Percentiles rank a stretch among this genome's conserved stretches.
Conservation (phyloP, 805 yeast species). For the Pichia membranifaciens region DNA sequence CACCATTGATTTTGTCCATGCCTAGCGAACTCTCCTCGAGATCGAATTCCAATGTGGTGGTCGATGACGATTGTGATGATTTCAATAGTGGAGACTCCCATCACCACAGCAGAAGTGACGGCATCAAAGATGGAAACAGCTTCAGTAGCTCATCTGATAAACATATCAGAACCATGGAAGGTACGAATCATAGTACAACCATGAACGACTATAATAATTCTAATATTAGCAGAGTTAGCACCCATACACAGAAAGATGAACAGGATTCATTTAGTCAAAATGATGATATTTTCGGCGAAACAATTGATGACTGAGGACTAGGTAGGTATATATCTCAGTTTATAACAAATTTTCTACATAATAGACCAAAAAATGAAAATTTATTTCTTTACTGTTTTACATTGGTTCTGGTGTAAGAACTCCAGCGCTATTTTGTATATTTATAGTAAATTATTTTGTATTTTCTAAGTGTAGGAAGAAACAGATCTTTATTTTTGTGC, state of each 20-base stretch:
- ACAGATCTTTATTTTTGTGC: slow-evolving; percentile 15
- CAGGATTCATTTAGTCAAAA: slow-evolving; percentile 1
- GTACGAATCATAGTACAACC: neutral
- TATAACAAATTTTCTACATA: neutral
- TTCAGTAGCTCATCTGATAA: neutral
- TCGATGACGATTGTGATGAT: slow-evolving; percentile 16
- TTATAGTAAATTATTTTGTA: neutral
- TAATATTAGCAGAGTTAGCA: neutral
- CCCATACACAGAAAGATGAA: neutral
- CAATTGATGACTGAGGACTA: slow-evolving; percentile 11
- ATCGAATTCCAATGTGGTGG: slow-evolving; percentile 8
- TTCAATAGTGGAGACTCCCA: slow-evolving; percentile 1
- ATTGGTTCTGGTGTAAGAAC: too few species aligned
- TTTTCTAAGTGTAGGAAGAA: too few species aligned
- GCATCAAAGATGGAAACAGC: slow-evolving; percentile 2
- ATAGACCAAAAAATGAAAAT: neutral
- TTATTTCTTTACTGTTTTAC: neutral
- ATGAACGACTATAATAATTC: neutral
- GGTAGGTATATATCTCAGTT: too few species aligned
- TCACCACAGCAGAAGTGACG: neutral
- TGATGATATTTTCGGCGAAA: slow-evolving; percentile 15
- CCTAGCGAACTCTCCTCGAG: slow-evolving; percentile 15
- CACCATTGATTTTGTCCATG: slow-evolving; percentile 29
- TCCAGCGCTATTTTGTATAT: too few species aligned
- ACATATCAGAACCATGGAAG: neutral